Evolutionary conservation across 768 basidiomycete genomes (phyloP), one percentile per base, ranked within the genome.

Genomic region (Suillus ampliporus): DNA sequence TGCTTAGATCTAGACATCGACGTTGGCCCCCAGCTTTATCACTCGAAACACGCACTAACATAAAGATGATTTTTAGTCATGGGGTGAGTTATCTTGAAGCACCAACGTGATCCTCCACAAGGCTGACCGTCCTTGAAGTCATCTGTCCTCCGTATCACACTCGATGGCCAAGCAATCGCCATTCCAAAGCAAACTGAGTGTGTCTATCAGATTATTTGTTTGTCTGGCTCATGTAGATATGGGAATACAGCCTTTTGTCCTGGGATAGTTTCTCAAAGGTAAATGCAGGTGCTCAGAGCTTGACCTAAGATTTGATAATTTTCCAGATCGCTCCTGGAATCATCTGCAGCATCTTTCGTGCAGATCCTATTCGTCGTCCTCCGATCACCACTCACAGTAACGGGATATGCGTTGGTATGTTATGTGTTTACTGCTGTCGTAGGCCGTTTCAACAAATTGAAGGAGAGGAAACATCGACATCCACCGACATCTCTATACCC

Each of bases 321-420:
- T 47, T 23, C 14, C 60, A 85, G 83, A 78, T 82, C 35, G 80
- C 79, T 4, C 79, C 84, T 31, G 71, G 72, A 34, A 75, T 84
- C 26, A 66, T 88, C 23, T 74, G 77, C 2, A 75, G 72, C 7
- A 78, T 89, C 46, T 80, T 87, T 61, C 73, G 73, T 37, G 72
- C 84, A 61, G 78, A 79, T 57, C 69, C 78, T 23, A 52, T 87
- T 15, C 1, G 19, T 11, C 65, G 69, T 37, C 26, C 58, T 26
- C 44, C 34, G 2, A 51, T 19, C 3, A 54, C 28, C 11, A 69
- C 47, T 60, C 54, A 34, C 34, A 64, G 47, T 62, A 64, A 70
- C 69, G 41, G 47, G 70, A n/a, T 28, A 28, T 17, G 11, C 10
- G 19, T 51, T 51, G 31, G 50, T 51, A n/a, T n/a, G 28, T n/a